These are phyloP conservation scores for Diatrype stigma DNA, from an alignment of 2,329 filamentous ascomycete species.

Conservation along the genomic window DNA sequence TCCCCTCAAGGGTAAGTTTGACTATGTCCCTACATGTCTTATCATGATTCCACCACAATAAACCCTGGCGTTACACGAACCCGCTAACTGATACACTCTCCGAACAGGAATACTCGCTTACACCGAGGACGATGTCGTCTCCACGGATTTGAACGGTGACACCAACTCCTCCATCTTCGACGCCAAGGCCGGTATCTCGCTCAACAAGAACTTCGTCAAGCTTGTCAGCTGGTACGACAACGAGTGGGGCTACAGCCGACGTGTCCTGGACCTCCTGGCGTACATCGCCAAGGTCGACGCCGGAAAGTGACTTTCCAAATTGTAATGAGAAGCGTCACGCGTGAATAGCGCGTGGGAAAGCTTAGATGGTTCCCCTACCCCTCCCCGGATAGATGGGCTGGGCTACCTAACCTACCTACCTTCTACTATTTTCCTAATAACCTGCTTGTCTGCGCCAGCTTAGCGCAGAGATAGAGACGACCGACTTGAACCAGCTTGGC, in stretches of 20 bases:
- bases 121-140: slow-evolving; percentile 97
- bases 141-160: slow-evolving; percentile 90
- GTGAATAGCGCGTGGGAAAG: no score
- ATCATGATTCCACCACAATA: neutral
- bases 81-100: no score
- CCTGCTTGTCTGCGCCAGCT: no score
- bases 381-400: no score
- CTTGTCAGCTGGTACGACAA: slow-evolving; percentile 98
- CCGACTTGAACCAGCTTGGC: no score
- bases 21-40: neutral
- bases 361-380: no score
- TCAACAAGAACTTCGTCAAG: slow-evolving; percentile 99
- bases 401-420: no score
- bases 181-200: slow-evolving; percentile 96
- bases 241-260: slow-evolving; percentile 99
- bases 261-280: slow-evolving; percentile 76
- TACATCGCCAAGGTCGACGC: slow-evolving; percentile 77
- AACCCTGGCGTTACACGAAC: neutral
- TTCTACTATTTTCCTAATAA: no score
- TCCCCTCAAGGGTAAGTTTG: slow-evolving; percentile 72
- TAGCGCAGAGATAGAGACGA: no score
- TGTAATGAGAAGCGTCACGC: slow-evolving; percentile 13
- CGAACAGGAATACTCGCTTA: slow-evolving; percentile 76
- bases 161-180: slow-evolving; percentile 96
- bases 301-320: slow-evolving; percentile 38